Conservation (phyloP, 2,329 filamentous ascomycete species). For the Cryphonectria radicalis region DNA sequence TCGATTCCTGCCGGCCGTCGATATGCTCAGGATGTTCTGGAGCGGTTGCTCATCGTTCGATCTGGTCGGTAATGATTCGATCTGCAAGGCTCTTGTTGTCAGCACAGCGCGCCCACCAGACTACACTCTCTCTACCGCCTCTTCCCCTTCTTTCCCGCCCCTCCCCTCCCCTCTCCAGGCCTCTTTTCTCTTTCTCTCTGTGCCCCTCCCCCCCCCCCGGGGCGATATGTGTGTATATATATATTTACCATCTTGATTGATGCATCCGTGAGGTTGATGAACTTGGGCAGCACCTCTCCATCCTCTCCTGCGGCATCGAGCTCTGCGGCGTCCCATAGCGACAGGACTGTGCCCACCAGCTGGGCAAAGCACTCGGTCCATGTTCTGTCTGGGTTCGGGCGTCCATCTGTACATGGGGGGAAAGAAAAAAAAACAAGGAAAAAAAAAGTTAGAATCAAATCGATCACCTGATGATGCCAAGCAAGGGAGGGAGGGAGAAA, state of each 20-base stretch:
- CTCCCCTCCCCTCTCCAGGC: not conserved
- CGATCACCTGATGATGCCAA: not conserved
- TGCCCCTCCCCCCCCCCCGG: too few relatives aligned
- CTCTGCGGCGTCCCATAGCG: constrained; percentile 92
- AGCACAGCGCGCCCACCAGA: constrained; percentile 28
- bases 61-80: constrained; percentile 86
- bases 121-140: not conserved
- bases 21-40: constrained; percentile 94
- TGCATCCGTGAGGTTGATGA: constrained; percentile 96
- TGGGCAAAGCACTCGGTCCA: constrained; percentile 99
- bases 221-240: not conserved
- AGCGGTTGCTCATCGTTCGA: constrained; percentile 77
- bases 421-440: not conserved
- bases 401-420: constrained; percentile 66
- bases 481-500: not conserved
- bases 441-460: not conserved
- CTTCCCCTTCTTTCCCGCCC: not conserved
- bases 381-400: constrained; percentile 80
- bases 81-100: constrained; percentile 56
- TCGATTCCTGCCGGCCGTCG: constrained; percentile 92
- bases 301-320: constrained; percentile 85
- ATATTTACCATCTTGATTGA: constrained; percentile 92
- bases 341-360: constrained; percentile 91
- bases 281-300: constrained; percentile 59
- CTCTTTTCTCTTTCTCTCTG: too few relatives aligned